Conservation (phyloP, 208 protist species). For the Herpetomonas samuelpessoai region DNA sequence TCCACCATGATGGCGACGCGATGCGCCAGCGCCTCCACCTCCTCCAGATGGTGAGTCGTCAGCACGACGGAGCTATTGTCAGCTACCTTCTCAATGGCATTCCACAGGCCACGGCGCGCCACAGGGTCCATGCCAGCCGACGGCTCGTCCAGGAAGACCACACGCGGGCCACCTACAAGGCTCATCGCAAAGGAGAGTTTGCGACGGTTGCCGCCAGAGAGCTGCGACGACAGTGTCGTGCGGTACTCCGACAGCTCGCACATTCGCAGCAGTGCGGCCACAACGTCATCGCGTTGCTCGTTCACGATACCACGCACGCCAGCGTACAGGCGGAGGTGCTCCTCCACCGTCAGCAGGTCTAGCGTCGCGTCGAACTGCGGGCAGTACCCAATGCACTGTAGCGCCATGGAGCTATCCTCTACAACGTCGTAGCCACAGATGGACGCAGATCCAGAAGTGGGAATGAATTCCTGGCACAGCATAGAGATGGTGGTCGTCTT, state of each 20-base stretch:
- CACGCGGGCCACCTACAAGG: slow-evolving; percentile 38
- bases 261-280: slow-evolving; percentile 11
- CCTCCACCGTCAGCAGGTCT: slow-evolving; percentile 79
- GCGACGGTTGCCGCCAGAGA: slow-evolving; percentile 52
- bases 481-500: slow-evolving; percentile 79
- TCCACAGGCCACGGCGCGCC: slow-evolving; percentile 49
- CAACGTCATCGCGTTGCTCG: slow-evolving; percentile 16
- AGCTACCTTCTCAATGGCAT: slow-evolving; percentile 38
- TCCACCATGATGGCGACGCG: slow-evolving; percentile 80
- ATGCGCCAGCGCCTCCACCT: slow-evolving; percentile 82
- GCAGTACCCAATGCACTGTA: slow-evolving; percentile 86
- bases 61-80: slow-evolving; percentile 69
- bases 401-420: slow-evolving; percentile 22
- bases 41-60: slow-evolving; percentile 94
- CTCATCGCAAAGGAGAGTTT: slow-evolving; percentile 50
- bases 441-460: slow-evolving; percentile 35
- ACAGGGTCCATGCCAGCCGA: slow-evolving; percentile 51
- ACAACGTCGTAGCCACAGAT: slow-evolving; percentile 43
- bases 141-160: slow-evolving; percentile 64
- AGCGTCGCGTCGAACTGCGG: slow-evolving; percentile 92
- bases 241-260: slow-evolving; percentile 18
- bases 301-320: slow-evolving; percentile 53
- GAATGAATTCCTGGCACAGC: slow-evolving; percentile 50
- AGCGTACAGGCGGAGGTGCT: slow-evolving; percentile 88
- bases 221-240: slow-evolving; percentile 5